Evolutionary conservation across 768 basidiomycete species (phyloP), one percentile per base, ranked within the genome.

Genomic region (Crepidotus variabilis): DNA sequence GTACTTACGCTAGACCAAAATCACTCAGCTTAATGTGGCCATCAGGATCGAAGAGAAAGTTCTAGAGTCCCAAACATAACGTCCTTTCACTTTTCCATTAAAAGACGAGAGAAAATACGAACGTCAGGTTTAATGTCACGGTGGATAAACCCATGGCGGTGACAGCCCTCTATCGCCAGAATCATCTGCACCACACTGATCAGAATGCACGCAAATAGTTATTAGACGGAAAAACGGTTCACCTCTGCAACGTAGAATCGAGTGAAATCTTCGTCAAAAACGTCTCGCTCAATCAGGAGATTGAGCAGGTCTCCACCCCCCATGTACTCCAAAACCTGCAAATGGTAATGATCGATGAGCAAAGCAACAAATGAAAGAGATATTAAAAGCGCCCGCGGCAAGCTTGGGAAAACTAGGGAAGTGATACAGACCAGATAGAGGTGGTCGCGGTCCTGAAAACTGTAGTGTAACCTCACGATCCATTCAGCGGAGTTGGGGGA

Each of bases 111-210:
- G n/a, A 57, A 47, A 36, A 24, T 46, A 73, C 85, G 68, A 70
- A 91, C 89, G 72, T 95, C 92, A 64, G 94, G 91, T 72, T 97
- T 95, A 74, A 98, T 95, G 76, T 99, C 96, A 59, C 96, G 85
- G 76, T 98, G 96, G 66, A 98, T 97, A 75, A 95, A 98, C 9
- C 95, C 95, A 64, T 91, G 86, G 69, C 87, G 88, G 74, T 97
- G 94, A 69, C 93, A 95, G 59, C 88, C 88, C 69, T 95, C 90
- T 59, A 98, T 87, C 28, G 93, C 92, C 18, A 98, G 82, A 57
- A 98, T 79, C 94, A 97, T 97, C 92, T 93, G 50, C 50, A 56
- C 20, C 35, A 62, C 51, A 47, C 18, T 47, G 54, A 55, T 58
- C 49, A 60, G 18, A 48, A 36, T 46, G 71, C 54, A 60, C 28